Conservation (phyloP, 169 alveolate genomes). For the Eimeria tenella region DNA sequence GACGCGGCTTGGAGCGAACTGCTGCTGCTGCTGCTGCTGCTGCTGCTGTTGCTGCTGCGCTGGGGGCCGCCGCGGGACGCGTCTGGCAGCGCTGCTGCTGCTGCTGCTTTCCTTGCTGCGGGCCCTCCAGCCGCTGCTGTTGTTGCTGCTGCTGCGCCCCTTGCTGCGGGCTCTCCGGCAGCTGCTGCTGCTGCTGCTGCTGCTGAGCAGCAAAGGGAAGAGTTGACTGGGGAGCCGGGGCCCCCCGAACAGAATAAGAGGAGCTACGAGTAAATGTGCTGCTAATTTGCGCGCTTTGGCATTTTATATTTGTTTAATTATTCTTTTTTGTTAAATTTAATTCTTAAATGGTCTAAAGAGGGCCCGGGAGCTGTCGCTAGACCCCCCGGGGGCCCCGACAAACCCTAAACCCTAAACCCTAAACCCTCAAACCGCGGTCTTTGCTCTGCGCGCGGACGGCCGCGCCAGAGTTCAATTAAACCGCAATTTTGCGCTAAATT, state of each 20-base stretch:
- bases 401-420: conserved; percentile 28
- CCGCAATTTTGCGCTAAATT: background rate
- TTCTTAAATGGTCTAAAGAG: background rate
- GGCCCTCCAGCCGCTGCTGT: background rate
- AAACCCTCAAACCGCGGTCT: background rate
- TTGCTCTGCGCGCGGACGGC: no score
- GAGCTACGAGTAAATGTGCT: background rate
- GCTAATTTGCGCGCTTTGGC: background rate
- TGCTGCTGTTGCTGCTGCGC: background rate
- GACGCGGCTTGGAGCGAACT: no score
- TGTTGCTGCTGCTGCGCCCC: background rate
- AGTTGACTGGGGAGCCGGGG: no score
- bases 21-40: conserved; percentile 4
- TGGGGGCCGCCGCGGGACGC: no score
- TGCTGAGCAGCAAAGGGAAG: background rate
- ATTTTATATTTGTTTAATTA: background rate
- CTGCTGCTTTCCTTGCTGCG: conserved; percentile 1
- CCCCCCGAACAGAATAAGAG: no score
- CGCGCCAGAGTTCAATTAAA: background rate
- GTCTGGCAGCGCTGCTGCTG: background rate
- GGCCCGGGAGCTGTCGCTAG: background rate
- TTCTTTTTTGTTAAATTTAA: background rate
- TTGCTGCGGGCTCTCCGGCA: background rate
- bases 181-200: background rate
- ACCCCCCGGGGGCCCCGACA: background rate